Evolutionary conservation across 2,329 filamentous ascomycete genomes (phyloP).

Genomic region (Calycina marina): DNA sequence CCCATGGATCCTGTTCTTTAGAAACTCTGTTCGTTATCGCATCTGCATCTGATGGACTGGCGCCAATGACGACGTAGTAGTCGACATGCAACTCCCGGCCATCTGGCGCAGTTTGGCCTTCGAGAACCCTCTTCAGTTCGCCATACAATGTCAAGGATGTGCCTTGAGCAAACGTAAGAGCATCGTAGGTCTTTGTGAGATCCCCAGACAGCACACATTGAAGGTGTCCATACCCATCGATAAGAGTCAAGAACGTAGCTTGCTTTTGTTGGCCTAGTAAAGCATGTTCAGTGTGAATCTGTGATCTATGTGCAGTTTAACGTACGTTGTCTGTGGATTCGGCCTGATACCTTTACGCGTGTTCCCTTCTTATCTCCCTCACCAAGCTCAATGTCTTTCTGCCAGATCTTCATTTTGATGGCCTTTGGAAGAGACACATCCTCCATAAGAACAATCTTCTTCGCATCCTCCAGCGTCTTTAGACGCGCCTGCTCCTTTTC

Average conservation of each 20-base stretch:
- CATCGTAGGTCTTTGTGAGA: slow-evolving; percentile 63
- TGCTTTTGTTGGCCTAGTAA: slow-evolving; percentile 51
- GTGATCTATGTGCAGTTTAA: not conserved
- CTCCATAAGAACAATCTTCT: slow-evolving; percentile 58
- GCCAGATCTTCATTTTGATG: slow-evolving; percentile 60
- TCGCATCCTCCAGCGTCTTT: slow-evolving; percentile 62
- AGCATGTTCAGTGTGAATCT: no score
- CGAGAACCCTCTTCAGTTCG: slow-evolving; percentile 52
- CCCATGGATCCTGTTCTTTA: slow-evolving; percentile 46
- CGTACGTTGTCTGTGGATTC: slow-evolving; percentile 64
- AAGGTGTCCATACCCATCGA: slow-evolving; percentile 71
- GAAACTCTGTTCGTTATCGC: slow-evolving; percentile 61
- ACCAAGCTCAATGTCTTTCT: slow-evolving; percentile 48
- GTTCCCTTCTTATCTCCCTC: slow-evolving; percentile 47
- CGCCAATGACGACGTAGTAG: slow-evolving; percentile 54
- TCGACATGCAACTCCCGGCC: slow-evolving; percentile 59
- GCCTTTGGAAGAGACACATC: slow-evolving; percentile 60
- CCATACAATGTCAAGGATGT: slow-evolving; percentile 55
- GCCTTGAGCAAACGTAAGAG: slow-evolving; percentile 54
- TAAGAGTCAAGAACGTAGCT: slow-evolving; percentile 72
- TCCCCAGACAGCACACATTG: slow-evolving; percentile 71
- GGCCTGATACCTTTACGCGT: slow-evolving; percentile 65
- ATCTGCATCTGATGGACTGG: slow-evolving; percentile 57
- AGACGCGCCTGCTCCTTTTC: slow-evolving; percentile 58
- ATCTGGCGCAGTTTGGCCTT: slow-evolving; percentile 52